A percentile compares a stretch with the other conserved stretches of the same genome.
Conservation (phyloP, 1,284 basidiomycete species). For the Hypsizygus ulmarius region DNA sequence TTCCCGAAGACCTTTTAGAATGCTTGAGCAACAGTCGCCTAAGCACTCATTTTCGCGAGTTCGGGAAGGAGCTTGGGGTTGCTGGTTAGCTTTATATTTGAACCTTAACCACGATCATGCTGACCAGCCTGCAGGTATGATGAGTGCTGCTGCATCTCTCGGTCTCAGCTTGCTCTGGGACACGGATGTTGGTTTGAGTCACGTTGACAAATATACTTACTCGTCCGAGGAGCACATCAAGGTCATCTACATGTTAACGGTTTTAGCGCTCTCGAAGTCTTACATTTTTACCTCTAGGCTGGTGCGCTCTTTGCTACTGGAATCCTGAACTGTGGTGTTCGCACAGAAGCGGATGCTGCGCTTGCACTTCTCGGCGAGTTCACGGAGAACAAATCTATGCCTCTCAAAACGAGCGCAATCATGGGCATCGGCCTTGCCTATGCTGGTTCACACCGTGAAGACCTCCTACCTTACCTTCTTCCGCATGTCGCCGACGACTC, state of each 20-base stretch:
- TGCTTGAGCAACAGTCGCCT: conserved; percentile 85
- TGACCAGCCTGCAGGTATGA: conserved; percentile 66
- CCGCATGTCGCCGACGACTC: conserved; percentile 81
- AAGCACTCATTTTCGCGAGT: conserved; percentile 84
- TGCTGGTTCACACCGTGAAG: conserved; percentile 88
- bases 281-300: conserved; percentile 46
- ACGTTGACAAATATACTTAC: conserved; percentile 98
- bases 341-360: conserved; percentile 93
- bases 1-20: conserved; percentile 82
- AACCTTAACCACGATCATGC: background rate
- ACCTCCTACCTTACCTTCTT: conserved; percentile 77
- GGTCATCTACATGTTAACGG: conserved; percentile 33
- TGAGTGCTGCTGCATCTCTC: conserved; percentile 93
- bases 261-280: background rate
- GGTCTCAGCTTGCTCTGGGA: conserved; percentile 97
- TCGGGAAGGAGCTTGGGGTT: conserved; percentile 94
- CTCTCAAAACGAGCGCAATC: conserved; percentile 86
- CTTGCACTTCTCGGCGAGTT: conserved; percentile 91
- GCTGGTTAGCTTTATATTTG: conserved; percentile 48
- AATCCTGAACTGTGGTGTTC: conserved; percentile 86
- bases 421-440: conserved; percentile 94
- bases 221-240: conserved; percentile 97
- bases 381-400: conserved; percentile 83
- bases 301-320: conserved; percentile 96
- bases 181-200: conserved; percentile 89